A percentile compares a stretch with the other conserved stretches of the same genome.
These are phyloP conservation scores for Termitomyces sp. DNA, from an alignment of 768 basidiomycete genomes.

Conservation along the genomic window DNA sequence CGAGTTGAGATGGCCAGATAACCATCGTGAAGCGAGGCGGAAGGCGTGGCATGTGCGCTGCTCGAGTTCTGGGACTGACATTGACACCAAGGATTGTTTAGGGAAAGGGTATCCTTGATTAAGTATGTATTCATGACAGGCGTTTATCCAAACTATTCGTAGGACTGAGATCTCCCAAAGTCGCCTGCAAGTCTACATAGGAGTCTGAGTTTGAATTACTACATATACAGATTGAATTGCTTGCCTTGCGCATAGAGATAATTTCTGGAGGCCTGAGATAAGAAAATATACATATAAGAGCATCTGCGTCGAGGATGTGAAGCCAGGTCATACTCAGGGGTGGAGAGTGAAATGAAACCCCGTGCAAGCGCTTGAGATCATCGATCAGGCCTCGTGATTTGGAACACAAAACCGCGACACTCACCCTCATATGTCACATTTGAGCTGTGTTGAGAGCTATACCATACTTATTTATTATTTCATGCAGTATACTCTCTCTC, in stretches of 20 bases:
- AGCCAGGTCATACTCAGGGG: neutral
- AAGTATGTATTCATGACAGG: constrained; percentile 38
- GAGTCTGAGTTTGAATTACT: neutral
- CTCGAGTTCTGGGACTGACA: constrained; percentile 40
- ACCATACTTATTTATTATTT: no score
- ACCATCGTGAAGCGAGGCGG: constrained; percentile 47
- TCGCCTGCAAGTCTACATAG: constrained; percentile 43
- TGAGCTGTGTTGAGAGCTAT: no score
- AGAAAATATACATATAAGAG: constrained; percentile 24
- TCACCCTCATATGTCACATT: no score
- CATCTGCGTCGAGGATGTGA: constrained; percentile 20
- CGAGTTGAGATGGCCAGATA: constrained; percentile 10
- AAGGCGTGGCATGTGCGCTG: constrained; percentile 36
- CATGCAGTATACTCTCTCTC: no score
- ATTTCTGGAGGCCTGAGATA: constrained; percentile 33
- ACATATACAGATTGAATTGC: constrained; percentile 4
- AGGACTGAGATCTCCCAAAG: constrained; percentile 37
- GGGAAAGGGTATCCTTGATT: constrained; percentile 47
- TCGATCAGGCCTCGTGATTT: no score
- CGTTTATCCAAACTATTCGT: constrained; percentile 53
- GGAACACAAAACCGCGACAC: no score
- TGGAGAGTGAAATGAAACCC: no score
- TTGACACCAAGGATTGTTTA: constrained; percentile 22
- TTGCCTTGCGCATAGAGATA: constrained; percentile 35
- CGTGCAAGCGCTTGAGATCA: neutral